Conservation (phyloP, 129 eudicot species). For the Tagetes patula region DNA sequence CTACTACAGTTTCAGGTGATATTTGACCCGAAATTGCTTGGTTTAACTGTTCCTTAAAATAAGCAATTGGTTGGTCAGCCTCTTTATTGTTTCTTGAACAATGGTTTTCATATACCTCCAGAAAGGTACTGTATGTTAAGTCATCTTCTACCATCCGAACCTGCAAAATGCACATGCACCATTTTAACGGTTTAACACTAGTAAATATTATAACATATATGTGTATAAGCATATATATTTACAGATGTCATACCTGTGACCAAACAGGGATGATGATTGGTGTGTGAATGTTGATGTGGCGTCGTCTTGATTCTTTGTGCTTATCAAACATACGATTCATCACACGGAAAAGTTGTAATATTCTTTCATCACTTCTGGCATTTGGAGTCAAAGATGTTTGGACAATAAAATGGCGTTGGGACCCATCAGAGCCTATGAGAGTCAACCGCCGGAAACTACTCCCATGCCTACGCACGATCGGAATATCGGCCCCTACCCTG, state of each 20-base stretch:
- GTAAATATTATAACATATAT: background rate
- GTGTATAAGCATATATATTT: background rate
- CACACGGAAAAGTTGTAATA: conserved; percentile 93
- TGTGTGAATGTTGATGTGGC: conserved; percentile 93
- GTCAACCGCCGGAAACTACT: conserved; percentile 97
- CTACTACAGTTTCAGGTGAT: conserved; percentile 91
- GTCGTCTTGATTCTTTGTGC: conserved; percentile 96
- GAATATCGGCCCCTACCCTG: conserved; percentile 91
- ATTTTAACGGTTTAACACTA: conserved; percentile 11
- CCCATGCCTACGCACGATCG: conserved; percentile 96
- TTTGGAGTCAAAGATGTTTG: conserved; percentile 97
- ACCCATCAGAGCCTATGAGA: conserved; percentile 96
- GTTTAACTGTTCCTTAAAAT: conserved; percentile 90
- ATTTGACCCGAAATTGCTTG: conserved; percentile 94
- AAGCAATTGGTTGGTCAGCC: conserved; percentile 90
- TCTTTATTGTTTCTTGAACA: conserved; percentile 95
- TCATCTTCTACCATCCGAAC: conserved; percentile 99
- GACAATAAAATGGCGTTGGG: conserved; percentile 97
- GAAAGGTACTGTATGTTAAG: conserved; percentile 92
- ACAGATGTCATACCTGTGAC: conserved; percentile 71
- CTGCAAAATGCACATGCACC: conserved; percentile 35
- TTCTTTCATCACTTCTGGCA: conserved; percentile 96
- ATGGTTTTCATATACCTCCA: conserved; percentile 96
- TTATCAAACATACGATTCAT: conserved; percentile 98
- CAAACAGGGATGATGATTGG: conserved; percentile 98